These are phyloP conservation scores for Arxiozyma heterogenica DNA, from an alignment of 1,139 yeast species.

Conservation along the genomic window DNA sequence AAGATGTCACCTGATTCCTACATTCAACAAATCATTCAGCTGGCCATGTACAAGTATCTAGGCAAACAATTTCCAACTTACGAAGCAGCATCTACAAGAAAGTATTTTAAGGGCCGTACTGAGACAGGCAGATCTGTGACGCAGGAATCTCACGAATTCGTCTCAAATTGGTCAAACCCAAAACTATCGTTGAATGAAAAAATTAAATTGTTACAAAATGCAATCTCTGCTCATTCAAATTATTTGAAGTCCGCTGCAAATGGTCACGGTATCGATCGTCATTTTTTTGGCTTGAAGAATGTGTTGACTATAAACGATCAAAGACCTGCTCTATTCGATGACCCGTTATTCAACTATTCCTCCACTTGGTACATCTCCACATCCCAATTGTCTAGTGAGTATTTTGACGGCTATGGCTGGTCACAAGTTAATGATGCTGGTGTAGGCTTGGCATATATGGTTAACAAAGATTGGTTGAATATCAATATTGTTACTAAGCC, in stretches of 20 bases:
- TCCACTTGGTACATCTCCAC: slow-evolving; percentile 81
- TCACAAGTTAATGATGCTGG: slow-evolving; percentile 93
- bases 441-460: slow-evolving; percentile 87
- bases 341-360: slow-evolving; percentile 69
- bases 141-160: slow-evolving; percentile 63
- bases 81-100: slow-evolving; percentile 92
- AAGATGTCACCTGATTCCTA: slow-evolving; percentile 72
- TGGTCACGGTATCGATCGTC: slow-evolving; percentile 91
- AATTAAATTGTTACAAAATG: slow-evolving; percentile 60
- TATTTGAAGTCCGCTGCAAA: slow-evolving; percentile 72
- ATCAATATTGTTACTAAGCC: slow-evolving; percentile 78
- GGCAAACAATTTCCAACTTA: slow-evolving; percentile 85
- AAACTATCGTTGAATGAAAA: slow-evolving; percentile 48
- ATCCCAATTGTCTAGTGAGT: slow-evolving; percentile 82
- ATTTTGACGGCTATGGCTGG: slow-evolving; percentile 93
- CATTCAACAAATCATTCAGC: slow-evolving; percentile 66
- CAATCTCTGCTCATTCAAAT: slow-evolving; percentile 65
- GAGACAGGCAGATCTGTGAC: slow-evolving; percentile 90
- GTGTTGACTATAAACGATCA: slow-evolving; percentile 49
- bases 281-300: slow-evolving; percentile 79
- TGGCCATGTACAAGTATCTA: slow-evolving; percentile 70
- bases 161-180: slow-evolving; percentile 65
- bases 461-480: slow-evolving; percentile 77
- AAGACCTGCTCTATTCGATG: slow-evolving; percentile 60
- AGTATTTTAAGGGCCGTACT: slow-evolving; percentile 86